Conservation (phyloP, 2,329 filamentous ascomycete species). For the Apiospora arundinis region DNA sequence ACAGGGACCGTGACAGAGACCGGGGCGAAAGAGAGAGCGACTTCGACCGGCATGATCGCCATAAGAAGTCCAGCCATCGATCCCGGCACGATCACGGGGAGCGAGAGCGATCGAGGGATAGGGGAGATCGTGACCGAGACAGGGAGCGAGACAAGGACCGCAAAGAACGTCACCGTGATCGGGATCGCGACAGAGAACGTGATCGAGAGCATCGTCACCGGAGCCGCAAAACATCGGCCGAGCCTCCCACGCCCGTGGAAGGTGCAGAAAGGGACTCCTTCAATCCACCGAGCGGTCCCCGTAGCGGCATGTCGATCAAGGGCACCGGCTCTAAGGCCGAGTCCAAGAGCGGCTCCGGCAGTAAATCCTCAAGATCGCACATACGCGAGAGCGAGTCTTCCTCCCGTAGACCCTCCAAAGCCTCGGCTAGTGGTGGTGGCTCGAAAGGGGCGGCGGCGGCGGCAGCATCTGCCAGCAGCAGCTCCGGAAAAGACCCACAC, state of each 20-base stretch:
- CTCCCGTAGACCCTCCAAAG: slow-evolving; percentile 46
- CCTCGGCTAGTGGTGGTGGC: slow-evolving; percentile 33
- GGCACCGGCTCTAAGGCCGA: slow-evolving; percentile 41
- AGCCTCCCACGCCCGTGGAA: slow-evolving; percentile 40
- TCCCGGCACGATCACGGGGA: slow-evolving; percentile 48
- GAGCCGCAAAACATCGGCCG: slow-evolving; percentile 43
- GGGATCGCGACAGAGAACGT: slow-evolving; percentile 41
- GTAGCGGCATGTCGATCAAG: slow-evolving; percentile 39
- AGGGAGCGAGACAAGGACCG: slow-evolving; percentile 42
- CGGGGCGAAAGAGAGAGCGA: slow-evolving; percentile 52
- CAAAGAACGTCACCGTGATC: slow-evolving; percentile 42
- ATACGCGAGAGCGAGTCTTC: slow-evolving; percentile 37
- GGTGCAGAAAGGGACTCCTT: slow-evolving; percentile 44
- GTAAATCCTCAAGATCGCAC: slow-evolving; percentile 31
- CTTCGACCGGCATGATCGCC: slow-evolving; percentile 36
- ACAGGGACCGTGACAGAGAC: slow-evolving; percentile 43
- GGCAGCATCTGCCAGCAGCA: background rate
- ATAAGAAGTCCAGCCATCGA: slow-evolving; percentile 43
- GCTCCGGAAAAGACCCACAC: slow-evolving; percentile 60
- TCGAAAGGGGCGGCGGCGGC: background rate
- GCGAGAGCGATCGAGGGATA: slow-evolving; percentile 43
- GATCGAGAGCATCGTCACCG: slow-evolving; percentile 42
- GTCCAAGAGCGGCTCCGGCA: slow-evolving; percentile 43
- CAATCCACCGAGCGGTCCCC: slow-evolving; percentile 50
- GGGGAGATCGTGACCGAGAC: slow-evolving; percentile 48